Base-by-base conservation (phyloP, 139 green algal species). In the Haematococcus lacustris region DNA sequence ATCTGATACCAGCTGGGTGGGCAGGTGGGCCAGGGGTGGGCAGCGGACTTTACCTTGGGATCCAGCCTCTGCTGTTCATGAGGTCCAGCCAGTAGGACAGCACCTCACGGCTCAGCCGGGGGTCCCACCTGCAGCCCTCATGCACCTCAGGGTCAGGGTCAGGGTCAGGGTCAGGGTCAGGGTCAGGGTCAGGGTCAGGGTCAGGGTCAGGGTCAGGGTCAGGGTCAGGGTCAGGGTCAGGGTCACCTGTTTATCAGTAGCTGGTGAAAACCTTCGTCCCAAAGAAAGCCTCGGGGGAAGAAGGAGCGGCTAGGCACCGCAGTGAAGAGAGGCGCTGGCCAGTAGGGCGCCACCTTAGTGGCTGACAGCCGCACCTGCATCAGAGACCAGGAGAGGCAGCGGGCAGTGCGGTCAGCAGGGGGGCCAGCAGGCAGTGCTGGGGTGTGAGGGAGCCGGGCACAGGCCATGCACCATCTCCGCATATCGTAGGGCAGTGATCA, bases 191-290 rank as follows among this genome's bases (percentile, higher is more conserved):
- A n/a, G n/a, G n/a, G n/a, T n/a, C n/a, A n/a, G n/a, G n/a, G n/a
- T n/a, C n/a, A n/a, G n/a, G n/a, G n/a, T n/a, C n/a, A n/a, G n/a
- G n/a, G n/a, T n/a, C n/a, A n/a, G n/a, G n/a, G n/a, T n/a, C n/a
- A n/a, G n/a, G n/a, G n/a, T n/a, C n/a, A n/a, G n/a, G n/a, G n/a
- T n/a, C n/a, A n/a, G n/a, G n/a, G n/a, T n/a, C n/a, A n/a, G n/a
- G n/a, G n/a, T n/a, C 74, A 80, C 57, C 75, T 61, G 25, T 74
- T 68, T 37, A 88, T 69, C 51, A 86, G 76, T 51, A 96, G 86
- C 85, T 98, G 94, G 82, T 98, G 94, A 80, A 98, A 98, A 62
- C 94, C 94, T 78, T 98, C 94, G 67, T 98, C 94, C 94, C 94
- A 98, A 2, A 98, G 79, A 82, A 98, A 98, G 39, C 94, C 94